These are phyloP conservation scores for Saitozyma sp. DNA, from an alignment of 768 basidiomycete species.

Conservation along the genomic window DNA sequence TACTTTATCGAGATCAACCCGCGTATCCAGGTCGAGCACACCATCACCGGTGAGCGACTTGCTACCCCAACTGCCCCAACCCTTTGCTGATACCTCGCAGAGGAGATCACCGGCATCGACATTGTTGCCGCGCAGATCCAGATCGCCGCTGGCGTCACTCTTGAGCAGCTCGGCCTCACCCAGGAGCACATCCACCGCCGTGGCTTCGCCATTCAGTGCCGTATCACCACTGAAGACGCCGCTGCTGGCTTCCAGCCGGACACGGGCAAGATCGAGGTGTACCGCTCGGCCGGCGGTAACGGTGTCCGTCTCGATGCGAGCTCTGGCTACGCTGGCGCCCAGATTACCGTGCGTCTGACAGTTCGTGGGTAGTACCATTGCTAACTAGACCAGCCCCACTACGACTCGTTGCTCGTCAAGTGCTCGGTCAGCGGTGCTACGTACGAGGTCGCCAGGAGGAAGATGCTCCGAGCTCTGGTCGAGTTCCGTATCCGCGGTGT, in stretches of 20 bases:
- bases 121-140: conserved; percentile 99
- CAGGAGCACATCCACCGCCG: conserved; percentile 95
- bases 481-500: conserved; percentile 99
- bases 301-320: conserved; percentile 95
- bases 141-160: conserved; percentile 96
- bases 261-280: conserved; percentile 98
- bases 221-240: conserved; percentile 96
- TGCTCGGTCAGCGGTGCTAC: conserved; percentile 94
- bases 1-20: conserved; percentile 99
- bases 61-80: background rate
- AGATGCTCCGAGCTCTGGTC: conserved; percentile 99
- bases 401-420: conserved; percentile 96
- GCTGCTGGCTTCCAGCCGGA: conserved; percentile 93
- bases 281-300: conserved; percentile 97
- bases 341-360: conserved; percentile 75
- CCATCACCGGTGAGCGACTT: conserved; percentile 76
- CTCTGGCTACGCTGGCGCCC: conserved; percentile 97
- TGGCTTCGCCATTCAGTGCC: conserved; percentile 97
- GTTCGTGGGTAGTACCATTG: background rate
- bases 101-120: conserved; percentile 99
- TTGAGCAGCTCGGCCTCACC: conserved; percentile 89
- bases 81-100: conserved; percentile 55
- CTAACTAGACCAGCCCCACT: conserved; percentile 72
- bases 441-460: conserved; percentile 95
- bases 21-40: conserved; percentile 99